These are phyloP conservation scores for Cryptosporidium ubiquitum DNA, from an alignment of 169 alveolate species.

Conservation along the genomic window DNA sequence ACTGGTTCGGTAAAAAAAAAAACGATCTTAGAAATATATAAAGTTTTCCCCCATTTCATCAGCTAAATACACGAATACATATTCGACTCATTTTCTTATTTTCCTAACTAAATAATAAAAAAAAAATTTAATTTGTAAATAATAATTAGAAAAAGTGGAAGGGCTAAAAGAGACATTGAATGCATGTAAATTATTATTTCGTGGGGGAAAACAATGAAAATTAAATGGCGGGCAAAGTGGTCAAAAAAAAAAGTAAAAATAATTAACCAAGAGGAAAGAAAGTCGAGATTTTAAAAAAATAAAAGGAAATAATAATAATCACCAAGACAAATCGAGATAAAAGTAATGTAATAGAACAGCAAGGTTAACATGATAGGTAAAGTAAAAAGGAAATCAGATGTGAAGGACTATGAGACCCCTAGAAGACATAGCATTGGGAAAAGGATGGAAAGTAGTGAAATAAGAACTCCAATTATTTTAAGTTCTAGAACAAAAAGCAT, in stretches of 20 bases:
- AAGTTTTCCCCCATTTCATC: neutral
- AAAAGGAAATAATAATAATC: neutral
- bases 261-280: neutral
- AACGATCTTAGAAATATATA: neutral
- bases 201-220: slow-evolving; percentile 12
- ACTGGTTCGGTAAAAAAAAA: neutral
- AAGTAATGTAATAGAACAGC: neutral
- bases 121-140: too few relatives aligned
- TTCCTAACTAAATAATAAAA: neutral
- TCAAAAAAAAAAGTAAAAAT: slow-evolving; percentile 5
- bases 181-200: slow-evolving; percentile 44
- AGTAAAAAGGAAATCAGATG: slow-evolving; percentile 4
- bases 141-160: slow-evolving; percentile 1
- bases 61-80: too few relatives aligned
- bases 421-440: neutral
- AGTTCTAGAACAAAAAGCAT: slow-evolving; percentile 24
- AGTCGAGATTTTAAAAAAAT: too few relatives aligned
- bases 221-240: slow-evolving; percentile 33
- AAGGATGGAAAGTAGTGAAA: neutral
- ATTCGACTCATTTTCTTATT: neutral
- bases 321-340: neutral
- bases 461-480: neutral
- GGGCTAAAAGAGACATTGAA: slow-evolving; percentile 44
- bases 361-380: neutral
- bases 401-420: neutral